phyloP scores from a whole-genome alignment of 2,329 filamentous ascomycete genomes.

The Diaporthe humulicola region DNA sequence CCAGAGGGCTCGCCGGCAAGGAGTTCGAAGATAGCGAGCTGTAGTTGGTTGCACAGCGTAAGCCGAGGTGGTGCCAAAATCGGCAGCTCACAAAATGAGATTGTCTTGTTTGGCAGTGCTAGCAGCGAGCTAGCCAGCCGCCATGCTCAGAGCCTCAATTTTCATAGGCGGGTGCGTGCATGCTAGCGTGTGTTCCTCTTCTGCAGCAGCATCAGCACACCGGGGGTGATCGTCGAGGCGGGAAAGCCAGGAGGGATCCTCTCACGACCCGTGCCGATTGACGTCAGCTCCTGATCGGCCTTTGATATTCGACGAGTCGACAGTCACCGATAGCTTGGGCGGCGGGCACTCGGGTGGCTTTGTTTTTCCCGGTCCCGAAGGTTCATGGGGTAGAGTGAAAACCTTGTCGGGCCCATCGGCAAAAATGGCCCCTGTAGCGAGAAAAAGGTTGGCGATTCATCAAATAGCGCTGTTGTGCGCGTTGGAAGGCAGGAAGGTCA shows the following conservation, averaged over 20 bases:
- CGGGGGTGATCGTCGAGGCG: constrained; percentile 24
- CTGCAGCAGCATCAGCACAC: constrained; percentile 31
- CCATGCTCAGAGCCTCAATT: constrained; percentile 36
- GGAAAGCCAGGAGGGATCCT: constrained; percentile 5
- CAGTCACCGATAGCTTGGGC: background rate
- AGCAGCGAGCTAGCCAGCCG: constrained; percentile 33
- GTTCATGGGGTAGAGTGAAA: background rate
- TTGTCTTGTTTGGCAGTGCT: constrained; percentile 35
- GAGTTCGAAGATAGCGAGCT: constrained; percentile 18
- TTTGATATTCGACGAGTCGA: constrained; percentile 2
- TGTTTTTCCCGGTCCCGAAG: background rate
- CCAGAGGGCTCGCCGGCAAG: constrained; percentile 2
- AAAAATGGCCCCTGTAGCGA: background rate
- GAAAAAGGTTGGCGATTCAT: constrained; percentile 4
- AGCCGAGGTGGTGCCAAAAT: constrained; percentile 32
- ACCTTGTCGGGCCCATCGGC: constrained; percentile 26
- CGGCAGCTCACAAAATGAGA: constrained; percentile 36
- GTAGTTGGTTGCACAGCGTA: constrained; percentile 30
- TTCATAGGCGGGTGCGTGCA: constrained; percentile 34
- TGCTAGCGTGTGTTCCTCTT: constrained; percentile 25
- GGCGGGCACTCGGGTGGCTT: background rate
- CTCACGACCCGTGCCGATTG: constrained; percentile 31
- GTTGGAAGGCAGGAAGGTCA: too few species aligned
- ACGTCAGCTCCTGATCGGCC: constrained; percentile 21
- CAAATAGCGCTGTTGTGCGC: background rate